Evolutionary conservation across 2,329 filamentous ascomycete genomes (phyloP), one percentile per base, ranked within the genome.

Genomic region (Aspergillus sojae): DNA sequence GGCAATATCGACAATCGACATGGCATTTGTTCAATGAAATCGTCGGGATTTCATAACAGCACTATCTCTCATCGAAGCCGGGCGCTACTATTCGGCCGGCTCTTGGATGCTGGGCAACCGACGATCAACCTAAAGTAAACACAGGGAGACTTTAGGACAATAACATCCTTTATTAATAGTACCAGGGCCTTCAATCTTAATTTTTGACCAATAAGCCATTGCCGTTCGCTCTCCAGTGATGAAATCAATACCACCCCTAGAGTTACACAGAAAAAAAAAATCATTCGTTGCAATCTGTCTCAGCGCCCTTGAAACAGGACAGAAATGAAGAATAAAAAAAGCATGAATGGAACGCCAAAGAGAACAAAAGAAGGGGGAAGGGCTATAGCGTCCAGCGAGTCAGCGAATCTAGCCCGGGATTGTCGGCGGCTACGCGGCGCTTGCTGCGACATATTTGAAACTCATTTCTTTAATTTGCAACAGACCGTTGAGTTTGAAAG

Each of bases 341-440:
- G 43, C 9, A 26, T 10, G 28, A 58, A 23, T 36, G 43, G 11
- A 11, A 54, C 48, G 23, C 12, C 5, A 32, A 23, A 59, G 34
- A 11, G 10, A 28, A 52, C 26, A 43, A 53, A 26, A 19, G 34
- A 21, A 48, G 48, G 21, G 36, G 16, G 36, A 6, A 48, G 45
- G 23, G 45, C 3, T 14, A 36, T 26, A 26, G 57, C 12, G 16
- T 34, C 36, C 14, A 34, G 32, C 34, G 39, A 32, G 16, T 30
- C 6, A 43, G 23, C 57, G 36, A 54, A 60, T 60, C 34, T 30
- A 10, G 34, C 11, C 23, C 46, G n/a, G 54, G 11, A 21, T 21
- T 53, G 30, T 43, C 32, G 48, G 46, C 61, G 57, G 61, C 50
- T 56, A 60, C 30, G 39, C 58, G 60, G 65, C 62, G 65, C 62